A percentile compares a stretch with the other conserved stretches of the same genome.
Evolutionary conservation across 371 early-diverging fungal genomes (phyloP).

Genomic region (Syncephalis plumigaleata): DNA sequence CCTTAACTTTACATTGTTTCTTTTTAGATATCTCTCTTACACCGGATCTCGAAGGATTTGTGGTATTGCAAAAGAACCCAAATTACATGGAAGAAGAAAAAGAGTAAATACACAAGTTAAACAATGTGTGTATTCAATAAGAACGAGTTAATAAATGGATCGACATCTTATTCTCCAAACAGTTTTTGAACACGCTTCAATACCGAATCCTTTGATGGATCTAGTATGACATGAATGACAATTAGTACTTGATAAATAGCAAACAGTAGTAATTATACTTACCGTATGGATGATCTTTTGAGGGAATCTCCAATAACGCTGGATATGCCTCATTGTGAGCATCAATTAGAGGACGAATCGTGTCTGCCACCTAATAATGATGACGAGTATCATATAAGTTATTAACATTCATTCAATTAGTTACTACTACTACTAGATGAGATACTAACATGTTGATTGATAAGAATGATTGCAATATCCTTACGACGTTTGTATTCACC

Average conservation of each 20-base stretch:
- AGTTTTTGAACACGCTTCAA: slow-evolving; percentile 86
- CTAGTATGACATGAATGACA: slow-evolving; percentile 15
- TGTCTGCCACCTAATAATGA: slow-evolving; percentile 94
- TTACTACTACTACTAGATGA: not conserved
- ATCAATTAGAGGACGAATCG: slow-evolving; percentile 79
- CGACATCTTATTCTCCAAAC: slow-evolving; percentile 43
- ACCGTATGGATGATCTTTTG: slow-evolving; percentile 96
- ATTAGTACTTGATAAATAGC: too few relatives aligned
- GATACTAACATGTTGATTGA: slow-evolving; percentile 81
- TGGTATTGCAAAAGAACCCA: slow-evolving; percentile 85
- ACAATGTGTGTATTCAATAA: too few relatives aligned
- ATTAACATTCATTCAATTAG: not conserved
- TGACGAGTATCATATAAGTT: too few relatives aligned
- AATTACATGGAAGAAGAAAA: slow-evolving; percentile 59
- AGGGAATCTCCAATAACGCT: slow-evolving; percentile 93
- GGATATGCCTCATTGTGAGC: slow-evolving; percentile 87
- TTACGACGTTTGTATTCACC: slow-evolving; percentile 72
- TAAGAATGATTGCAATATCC: slow-evolving; percentile 94
- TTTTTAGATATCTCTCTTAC: slow-evolving; percentile 60
- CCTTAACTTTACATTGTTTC: too few relatives aligned
- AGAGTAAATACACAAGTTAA: slow-evolving; percentile 14
- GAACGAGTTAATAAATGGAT: not conserved
- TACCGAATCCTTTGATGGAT: slow-evolving; percentile 84
- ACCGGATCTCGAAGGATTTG: slow-evolving; percentile 85
- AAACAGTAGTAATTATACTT: too few relatives aligned